These are phyloP conservation scores for Mycena metata DNA, from an alignment of 768 basidiomycete species.

Conservation along the genomic window DNA sequence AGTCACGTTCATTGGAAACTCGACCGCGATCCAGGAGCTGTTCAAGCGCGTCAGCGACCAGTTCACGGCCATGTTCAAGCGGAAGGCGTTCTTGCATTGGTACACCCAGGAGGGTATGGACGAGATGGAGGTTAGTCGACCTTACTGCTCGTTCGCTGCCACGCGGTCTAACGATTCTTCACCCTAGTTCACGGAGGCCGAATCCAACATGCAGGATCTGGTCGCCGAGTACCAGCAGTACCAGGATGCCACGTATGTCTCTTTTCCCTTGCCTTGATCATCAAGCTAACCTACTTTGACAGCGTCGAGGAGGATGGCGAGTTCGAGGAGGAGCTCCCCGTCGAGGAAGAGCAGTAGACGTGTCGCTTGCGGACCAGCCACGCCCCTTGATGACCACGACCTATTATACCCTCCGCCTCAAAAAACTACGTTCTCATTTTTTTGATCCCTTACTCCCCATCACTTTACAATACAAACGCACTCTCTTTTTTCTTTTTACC, in stretches of 20 bases:
- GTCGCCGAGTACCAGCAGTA: conserved; percentile 98
- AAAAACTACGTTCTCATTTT: conserved; percentile 16
- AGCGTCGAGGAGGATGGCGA: conserved; percentile 91
- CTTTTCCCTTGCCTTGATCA: not conserved
- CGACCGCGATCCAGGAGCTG: conserved; percentile 96
- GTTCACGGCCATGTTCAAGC: conserved; percentile 99
- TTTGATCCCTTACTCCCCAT: conserved; percentile 5
- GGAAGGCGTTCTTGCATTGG: conserved; percentile 99
- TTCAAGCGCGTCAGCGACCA: conserved; percentile 99
- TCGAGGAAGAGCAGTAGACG: conserved; percentile 64
- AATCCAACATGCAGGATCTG: conserved; percentile 99
- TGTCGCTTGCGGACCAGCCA: conserved; percentile 2
- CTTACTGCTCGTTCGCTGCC: too few species aligned
- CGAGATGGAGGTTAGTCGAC: conserved; percentile 88
- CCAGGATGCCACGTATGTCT: conserved; percentile 90
- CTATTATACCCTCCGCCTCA: conserved; percentile 17
- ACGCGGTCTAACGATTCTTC: too few species aligned
- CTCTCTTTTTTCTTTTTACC: conserved; percentile 14
- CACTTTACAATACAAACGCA: conserved; percentile 27
- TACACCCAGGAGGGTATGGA: conserved; percentile 99
- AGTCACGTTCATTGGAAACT: conserved; percentile 97
- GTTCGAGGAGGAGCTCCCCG: conserved; percentile 83
- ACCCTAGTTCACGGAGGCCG: conserved; percentile 99
- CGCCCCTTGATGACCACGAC: conserved; percentile 12
- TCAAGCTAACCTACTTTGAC: conserved; percentile 30